phyloP scores from a whole-genome alignment of 2,329 filamentous ascomycete species.

The Aureobasidium leucospermi region DNA sequence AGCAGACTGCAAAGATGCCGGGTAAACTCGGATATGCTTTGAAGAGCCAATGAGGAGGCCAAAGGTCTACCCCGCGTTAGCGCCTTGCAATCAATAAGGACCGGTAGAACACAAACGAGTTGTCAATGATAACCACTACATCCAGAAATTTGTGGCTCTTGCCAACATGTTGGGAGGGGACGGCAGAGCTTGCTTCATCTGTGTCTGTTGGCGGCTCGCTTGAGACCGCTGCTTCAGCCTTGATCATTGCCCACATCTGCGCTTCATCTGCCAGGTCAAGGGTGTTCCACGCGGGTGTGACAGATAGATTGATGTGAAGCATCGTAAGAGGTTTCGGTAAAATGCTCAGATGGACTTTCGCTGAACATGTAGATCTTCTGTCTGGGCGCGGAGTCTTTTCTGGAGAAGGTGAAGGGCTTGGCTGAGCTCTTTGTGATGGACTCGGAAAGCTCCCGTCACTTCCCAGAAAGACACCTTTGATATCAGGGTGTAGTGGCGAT shows the following conservation, averaged over 20 bases:
- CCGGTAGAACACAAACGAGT: conserved; percentile 24
- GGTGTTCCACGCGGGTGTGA: neutral
- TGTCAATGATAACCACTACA: conserved; percentile 31
- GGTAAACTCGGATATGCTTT: neutral
- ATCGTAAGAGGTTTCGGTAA: neutral
- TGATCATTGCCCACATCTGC: conserved; percentile 4
- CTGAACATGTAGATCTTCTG: neutral
- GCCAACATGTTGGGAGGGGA: neutral
- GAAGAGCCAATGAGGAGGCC: neutral
- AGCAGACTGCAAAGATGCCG: conserved; percentile 8
- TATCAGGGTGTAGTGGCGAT: neutral
- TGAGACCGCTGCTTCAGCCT: conserved; percentile 3
- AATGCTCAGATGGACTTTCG: neutral
- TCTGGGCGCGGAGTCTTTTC: conserved; percentile 4
- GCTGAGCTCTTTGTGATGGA: neutral
- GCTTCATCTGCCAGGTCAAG: conserved; percentile 4
- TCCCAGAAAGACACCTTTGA: neutral
- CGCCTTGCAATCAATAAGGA: neutral
- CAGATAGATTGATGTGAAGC: neutral
- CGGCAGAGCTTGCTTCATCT: neutral
- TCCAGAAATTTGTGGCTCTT: conserved; percentile 20
- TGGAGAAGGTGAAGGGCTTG: conserved; percentile 4
- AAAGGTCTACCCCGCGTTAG: conserved; percentile 5
- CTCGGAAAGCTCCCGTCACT: conserved; percentile 3
- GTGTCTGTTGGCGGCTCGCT: neutral